Evolutionary conservation across 768 basidiomycete species (phyloP).

Genomic region (Cystoderma amianthinum): DNA sequence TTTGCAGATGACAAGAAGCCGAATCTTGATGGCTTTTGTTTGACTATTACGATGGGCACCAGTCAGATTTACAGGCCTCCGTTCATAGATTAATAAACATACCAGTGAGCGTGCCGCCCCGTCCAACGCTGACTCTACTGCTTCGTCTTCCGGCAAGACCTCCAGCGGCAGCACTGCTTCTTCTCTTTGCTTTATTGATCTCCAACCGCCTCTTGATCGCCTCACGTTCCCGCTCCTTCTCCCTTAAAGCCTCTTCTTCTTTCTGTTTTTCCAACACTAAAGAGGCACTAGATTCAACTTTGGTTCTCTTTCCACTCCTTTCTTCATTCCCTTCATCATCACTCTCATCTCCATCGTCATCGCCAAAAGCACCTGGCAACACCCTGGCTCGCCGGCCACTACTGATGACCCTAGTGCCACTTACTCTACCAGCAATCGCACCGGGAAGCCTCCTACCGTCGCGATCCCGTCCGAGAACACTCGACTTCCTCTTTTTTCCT

Average conservation of each 20-base stretch:
- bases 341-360: slow-evolving; percentile 42
- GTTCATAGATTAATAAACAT: slow-evolving; percentile 14
- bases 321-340: slow-evolving; percentile 27
- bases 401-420: slow-evolving; percentile 41
- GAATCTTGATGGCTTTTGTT: slow-evolving; percentile 47
- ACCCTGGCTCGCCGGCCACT: slow-evolving; percentile 33
- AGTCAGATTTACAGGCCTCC: too few relatives aligned
- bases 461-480: slow-evolving; percentile 28
- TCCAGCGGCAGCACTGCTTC: slow-evolving; percentile 55
- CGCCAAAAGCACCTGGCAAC: slow-evolving; percentile 54
- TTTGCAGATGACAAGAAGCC: slow-evolving; percentile 72
- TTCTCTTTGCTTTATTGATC: slow-evolving; percentile 55
- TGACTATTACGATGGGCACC: slow-evolving; percentile 17
- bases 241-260: slow-evolving; percentile 36
- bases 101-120: slow-evolving; percentile 34
- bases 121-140: slow-evolving; percentile 30
- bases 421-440: slow-evolving; percentile 20
- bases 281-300: slow-evolving; percentile 25
- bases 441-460: slow-evolving; percentile 16
- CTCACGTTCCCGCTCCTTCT: slow-evolving; percentile 45
- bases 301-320: slow-evolving; percentile 26
- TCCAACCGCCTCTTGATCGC: slow-evolving; percentile 61
- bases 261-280: slow-evolving; percentile 19
- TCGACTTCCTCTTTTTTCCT: slow-evolving; percentile 47
- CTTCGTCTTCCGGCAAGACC: slow-evolving; percentile 17